Base-by-base conservation (phyloP, 306 rosid species). In the Spatholobus suberectus region DNA sequence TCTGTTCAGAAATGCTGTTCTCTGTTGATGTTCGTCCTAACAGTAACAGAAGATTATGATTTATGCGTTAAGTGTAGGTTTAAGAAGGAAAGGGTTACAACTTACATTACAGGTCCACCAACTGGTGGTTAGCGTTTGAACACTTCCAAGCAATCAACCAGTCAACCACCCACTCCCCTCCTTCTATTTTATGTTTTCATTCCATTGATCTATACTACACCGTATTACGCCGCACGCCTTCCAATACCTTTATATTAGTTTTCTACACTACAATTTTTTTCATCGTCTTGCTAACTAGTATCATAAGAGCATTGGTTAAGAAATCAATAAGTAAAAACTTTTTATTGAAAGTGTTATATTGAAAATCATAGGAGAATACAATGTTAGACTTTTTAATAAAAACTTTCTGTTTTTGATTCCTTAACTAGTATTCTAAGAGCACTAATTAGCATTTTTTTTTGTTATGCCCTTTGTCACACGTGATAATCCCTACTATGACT, bases 51-150 rank as follows among this genome's bases (percentile, higher is more conserved):
- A 27, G 18, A 63, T 6, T 63, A 17, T 57, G 86, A 87, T 82
- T 82, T 68, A 69, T 89, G 41, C 83, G 70, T 91, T 88, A 86
- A 89, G 90, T 63, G 84, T 23, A 87, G 87, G 93, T 40, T 90
- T 89, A 82, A 81, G 85, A 81, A 78, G 51, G 29, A 34, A 9
- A n/a, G 66, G 51, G 69, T 62, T 62, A 29, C 8, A 58, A 5
- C 35, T 57, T 21, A 58, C n/a, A 58, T 87, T 93, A 83, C 83
- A 86, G 94, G 90, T 93, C 88, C 78, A 95, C 97, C 98, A 83
- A 93, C 95, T 91, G 95, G 98, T 93, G 47, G 98, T 91, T 91
- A 86, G 85, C 87, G 78, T 87, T 87, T 82, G 88, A 91, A 85
- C 90, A 85, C 78, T 87, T 85, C 89, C 74, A 91, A 92, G 94